phyloP scores from a whole-genome alignment of 257 asterid genomes.

The Capsicum pubescens region DNA sequence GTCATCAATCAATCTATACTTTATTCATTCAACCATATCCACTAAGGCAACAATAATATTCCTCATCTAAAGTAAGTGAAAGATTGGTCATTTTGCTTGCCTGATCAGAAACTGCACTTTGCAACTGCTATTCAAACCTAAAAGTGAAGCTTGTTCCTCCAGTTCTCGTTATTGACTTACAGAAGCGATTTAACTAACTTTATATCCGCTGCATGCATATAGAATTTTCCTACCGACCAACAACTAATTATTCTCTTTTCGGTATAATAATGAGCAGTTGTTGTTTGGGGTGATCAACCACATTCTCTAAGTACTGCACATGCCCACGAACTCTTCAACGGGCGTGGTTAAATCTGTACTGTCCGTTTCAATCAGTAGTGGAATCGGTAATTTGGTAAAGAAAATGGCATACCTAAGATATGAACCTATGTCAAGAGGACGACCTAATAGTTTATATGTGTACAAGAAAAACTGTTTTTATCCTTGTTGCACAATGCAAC shows the following conservation, averaged over 20 bases:
- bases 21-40: slow-evolving; percentile 47
- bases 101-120: slow-evolving; percentile 6
- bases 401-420: no score
- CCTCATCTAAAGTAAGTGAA: neutral
- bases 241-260: neutral
- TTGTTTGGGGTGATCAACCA: neutral
- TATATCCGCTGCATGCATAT: neutral
- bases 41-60: slow-evolving; percentile 34
- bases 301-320: neutral
- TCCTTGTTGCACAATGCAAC: no score
- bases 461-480: no score
- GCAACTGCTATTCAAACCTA: slow-evolving; percentile 25
- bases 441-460: no score
- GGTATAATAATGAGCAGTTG: neutral
- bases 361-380: no score
- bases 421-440: no score
- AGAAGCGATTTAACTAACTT: neutral
- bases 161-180: slow-evolving; percentile 1
- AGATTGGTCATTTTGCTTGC: neutral
- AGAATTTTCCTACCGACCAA: neutral
- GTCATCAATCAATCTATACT: slow-evolving; percentile 21
- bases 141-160: slow-evolving; percentile 9
- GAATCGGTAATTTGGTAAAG: no score
- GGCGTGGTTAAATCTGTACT: neutral
- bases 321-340: neutral